phyloP scores from a whole-genome alignment of 2,329 filamentous ascomycete genomes.

The Atkinsonella texensis region DNA sequence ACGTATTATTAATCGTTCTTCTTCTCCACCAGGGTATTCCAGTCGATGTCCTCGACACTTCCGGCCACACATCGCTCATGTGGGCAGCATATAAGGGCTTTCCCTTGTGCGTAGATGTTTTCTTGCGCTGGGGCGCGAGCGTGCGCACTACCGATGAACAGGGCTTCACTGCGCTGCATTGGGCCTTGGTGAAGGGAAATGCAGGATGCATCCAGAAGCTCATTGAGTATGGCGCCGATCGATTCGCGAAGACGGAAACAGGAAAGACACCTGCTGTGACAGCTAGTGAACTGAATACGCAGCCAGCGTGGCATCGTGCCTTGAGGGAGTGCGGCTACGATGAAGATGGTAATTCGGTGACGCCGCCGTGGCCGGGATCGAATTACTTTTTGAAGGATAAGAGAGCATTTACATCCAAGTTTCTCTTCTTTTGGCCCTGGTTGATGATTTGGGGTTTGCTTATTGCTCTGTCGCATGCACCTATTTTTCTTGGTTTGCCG shows the following conservation, averaged over 20 bases:
- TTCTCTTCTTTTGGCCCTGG: constrained; percentile 86
- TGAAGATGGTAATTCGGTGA: constrained; percentile 59
- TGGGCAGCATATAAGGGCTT: constrained; percentile 98
- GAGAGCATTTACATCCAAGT: constrained; percentile 65
- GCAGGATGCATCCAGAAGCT: constrained; percentile 84
- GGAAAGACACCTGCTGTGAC: constrained; percentile 84
- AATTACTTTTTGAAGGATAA: constrained; percentile 65
- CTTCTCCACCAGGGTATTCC: constrained; percentile 92
- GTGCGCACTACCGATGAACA: constrained; percentile 84
- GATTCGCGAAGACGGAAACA: constrained; percentile 77
- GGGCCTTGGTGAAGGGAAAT: constrained; percentile 90
- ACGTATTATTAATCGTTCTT: constrained; percentile 77
- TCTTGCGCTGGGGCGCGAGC: constrained; percentile 88
- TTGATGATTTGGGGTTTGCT: constrained; percentile 59
- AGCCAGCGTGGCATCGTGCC: constrained; percentile 68
- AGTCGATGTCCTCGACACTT: constrained; percentile 79
- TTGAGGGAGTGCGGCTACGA: constrained; percentile 77
- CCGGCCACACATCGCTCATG: constrained; percentile 91
- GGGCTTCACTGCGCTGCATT: constrained; percentile 89
- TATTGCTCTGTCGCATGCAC: constrained; percentile 60
- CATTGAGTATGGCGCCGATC: constrained; percentile 88
- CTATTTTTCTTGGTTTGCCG: constrained; percentile 66
- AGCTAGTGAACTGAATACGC: constrained; percentile 81
- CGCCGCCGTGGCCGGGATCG: constrained; percentile 59
- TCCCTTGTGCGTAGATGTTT: constrained; percentile 81